Base-by-base conservation (phyloP, 1,139 yeast species). In the Chernovozyma sophiae-reginae region DNA sequence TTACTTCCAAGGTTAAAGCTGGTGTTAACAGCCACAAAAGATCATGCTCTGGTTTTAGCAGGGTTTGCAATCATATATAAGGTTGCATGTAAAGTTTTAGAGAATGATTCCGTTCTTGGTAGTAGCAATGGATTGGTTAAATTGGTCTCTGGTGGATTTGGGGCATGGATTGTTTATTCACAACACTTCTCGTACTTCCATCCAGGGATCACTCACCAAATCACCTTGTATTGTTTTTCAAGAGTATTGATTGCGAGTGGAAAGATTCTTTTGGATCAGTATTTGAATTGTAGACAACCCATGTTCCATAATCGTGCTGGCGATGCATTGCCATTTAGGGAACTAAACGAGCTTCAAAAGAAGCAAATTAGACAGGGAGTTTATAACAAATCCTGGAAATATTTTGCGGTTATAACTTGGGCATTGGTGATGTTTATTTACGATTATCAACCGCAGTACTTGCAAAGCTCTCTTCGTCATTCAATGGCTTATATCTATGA, bases 401-500 rank as follows among this genome's bases (percentile, higher is more conserved):
- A 74, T 37, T 77, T 81, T 53, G 83, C 90, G 1, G 77, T 83
- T n/a, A 43, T 79, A 6, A 69, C 81, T 8, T 85, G 95, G 95
- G 94, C 81, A 0, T 56, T 76, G 35, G 86, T 84, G 34, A 83
- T 85, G 92, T 69, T 75, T 49, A 67, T 85, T 38, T 84, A 81
- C 58, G 74, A 81, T 43, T 65, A 66, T 43, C 82, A 83, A 44
- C 83, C 85, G 6, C 72, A 71, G 36, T 73, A 74, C 48, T 65
- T 85, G 39, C 92, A 84, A 52, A 70, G 75, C 40, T 77, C 86
- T 4, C 65, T 85, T 68, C 71, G 83, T 47, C 79, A 77, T 46
- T 77, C 86, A 38, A 79, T 85, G 86, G 77, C 79, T 36, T 83
- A 79, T 51, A 76, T 84, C 32, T 84, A 84, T 51, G 82, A 81